Conservation (phyloP, 768 basidiomycete species). For the Trametopsis cervina region DNA sequence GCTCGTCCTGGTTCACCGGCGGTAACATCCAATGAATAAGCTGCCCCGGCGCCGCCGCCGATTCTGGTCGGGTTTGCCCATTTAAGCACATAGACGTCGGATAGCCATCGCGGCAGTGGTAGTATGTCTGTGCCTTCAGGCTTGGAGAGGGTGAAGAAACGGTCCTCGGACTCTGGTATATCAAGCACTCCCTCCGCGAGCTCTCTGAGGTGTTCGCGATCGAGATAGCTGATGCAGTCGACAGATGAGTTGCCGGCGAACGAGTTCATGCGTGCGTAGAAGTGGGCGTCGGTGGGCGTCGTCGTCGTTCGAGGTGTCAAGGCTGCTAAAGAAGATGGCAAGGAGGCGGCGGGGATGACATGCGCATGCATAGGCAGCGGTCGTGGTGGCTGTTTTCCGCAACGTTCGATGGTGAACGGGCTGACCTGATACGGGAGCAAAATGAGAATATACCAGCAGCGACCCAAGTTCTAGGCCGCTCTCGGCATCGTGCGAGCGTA, state of each 20-base stretch:
- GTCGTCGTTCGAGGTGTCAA: neutral
- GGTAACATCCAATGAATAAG: slow-evolving; percentile 12
- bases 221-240: slow-evolving; percentile 11
- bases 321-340: neutral
- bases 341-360: neutral
- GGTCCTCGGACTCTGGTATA: slow-evolving; percentile 11
- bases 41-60: slow-evolving; percentile 10
- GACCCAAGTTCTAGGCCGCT: neutral
- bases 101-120: slow-evolving; percentile 2
- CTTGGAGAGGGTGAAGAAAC: slow-evolving; percentile 11
- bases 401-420: neutral
- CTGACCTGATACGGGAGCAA: neutral
- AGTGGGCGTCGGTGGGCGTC: neutral
- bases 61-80: slow-evolving; percentile 13
- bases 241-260: neutral
- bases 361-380: neutral
- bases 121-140: slow-evolving; percentile 7
- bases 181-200: slow-evolving; percentile 11
- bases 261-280: neutral
- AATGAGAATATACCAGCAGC: neutral
- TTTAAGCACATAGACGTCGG: slow-evolving; percentile 9
- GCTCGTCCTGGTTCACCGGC: slow-evolving; percentile 7
- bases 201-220: slow-evolving; percentile 2
- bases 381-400: neutral
- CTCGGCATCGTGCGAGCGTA: neutral